Evolutionary conservation across 345 rosid species (phyloP).

Genomic region (Rhodamnia rubescens): DNA sequence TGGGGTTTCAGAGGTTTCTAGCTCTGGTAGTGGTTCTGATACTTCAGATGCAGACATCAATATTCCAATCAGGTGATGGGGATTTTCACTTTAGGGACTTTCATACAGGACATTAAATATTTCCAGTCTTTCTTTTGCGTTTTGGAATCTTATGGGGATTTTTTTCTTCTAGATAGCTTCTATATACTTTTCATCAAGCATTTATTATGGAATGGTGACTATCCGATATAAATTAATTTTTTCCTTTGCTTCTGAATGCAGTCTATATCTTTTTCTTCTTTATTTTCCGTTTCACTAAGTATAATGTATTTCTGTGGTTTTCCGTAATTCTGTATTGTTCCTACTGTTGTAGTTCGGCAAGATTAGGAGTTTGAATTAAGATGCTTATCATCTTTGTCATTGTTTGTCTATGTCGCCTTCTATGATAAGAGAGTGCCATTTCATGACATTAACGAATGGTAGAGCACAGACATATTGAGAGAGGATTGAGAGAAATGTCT

Average conservation of each 20-base stretch:
- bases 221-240: background rate
- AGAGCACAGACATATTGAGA: background rate
- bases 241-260: background rate
- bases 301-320: background rate
- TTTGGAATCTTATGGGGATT: background rate
- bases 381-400: background rate
- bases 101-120: background rate
- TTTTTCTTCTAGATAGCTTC: background rate
- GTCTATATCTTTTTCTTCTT: background rate
- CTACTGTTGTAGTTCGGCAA: background rate
- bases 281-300: background rate
- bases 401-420: background rate
- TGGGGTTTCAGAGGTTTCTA: constrained; percentile 20
- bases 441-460: background rate
- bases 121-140: background rate
- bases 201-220: background rate
- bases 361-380: background rate
- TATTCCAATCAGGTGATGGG: constrained; percentile 40
- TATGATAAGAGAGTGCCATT: background rate
- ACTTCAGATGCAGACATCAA: constrained; percentile 46
- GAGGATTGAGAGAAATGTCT: background rate
- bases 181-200: background rate
- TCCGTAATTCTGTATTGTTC: background rate
- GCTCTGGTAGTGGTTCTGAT: constrained; percentile 64
- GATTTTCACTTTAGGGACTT: background rate